Base-by-base conservation (phyloP, 768 basidiomycete species). In the Kwoniella newhampshirensis region DNA sequence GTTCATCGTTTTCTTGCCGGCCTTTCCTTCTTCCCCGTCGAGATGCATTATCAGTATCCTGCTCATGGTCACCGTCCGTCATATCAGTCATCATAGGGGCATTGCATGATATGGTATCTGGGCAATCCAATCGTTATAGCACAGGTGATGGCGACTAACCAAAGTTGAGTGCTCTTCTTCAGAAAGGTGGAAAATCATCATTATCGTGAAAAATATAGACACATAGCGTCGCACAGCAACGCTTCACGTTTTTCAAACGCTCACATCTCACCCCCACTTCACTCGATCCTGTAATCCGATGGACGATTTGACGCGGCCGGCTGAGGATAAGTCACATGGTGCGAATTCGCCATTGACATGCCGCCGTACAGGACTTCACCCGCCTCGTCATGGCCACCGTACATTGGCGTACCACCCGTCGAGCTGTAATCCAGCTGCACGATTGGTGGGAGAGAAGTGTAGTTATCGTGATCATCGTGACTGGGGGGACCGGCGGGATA, bases 401-500 rank as follows among this genome's bases (percentile, higher is more conserved):
- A 21, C 12, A n/a, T 48, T 25, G 36, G 41, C 17, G 17, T 12
- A 18, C 41, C 40, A 27, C 15, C 27, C 20, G 43, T 25, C 39
- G 20, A 21, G n/a, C 35, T 23, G 18, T 59, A 56, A 5, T 53
- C 54, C 41, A 51, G 40, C 47, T 57, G 58, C 5, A 70, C 54
- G 21, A 53, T 48, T 12, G 68, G 68, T 6, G 68, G 68, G 1
- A 67, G 42, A 5, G 60, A 63, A 15, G 67, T 52, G 50, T 68
- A 68, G 51, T 68, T 64, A 17, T 57, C 59, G 39, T 57, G 49
- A 39, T 67, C 51, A 25, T 59, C 61, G 27, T 63, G 43, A 23
- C 40, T 51, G 2, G 18, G 47, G 12, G 41, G 18, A 26, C 18
- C 26, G 43, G 26, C 30, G 35, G 39, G 26, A 13, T 41, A 28